Evolutionary conservation across 2,329 filamentous ascomycete genomes (phyloP), one percentile per base, ranked within the genome.

Genomic region (Fusarium pilosicola): DNA sequence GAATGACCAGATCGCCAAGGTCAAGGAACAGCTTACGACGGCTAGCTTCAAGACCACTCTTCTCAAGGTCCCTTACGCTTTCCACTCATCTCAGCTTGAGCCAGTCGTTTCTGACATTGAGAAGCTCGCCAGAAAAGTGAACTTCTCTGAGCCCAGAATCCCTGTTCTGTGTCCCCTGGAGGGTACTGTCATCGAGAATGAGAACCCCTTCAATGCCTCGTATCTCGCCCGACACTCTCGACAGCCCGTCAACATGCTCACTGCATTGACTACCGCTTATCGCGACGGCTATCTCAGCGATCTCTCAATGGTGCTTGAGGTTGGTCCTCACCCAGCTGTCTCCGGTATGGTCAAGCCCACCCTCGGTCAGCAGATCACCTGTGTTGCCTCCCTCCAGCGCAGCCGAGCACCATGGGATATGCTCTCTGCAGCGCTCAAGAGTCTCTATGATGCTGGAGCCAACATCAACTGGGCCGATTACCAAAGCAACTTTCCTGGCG

Each of bases 71-170:
- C 76, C 81, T 0, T 83, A 81, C 41, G 84, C 80, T 0, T 83
- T 84, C 46, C 81, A 84, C 49, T 83, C 81, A 0, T 76, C 78
- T 1, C 81, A 84, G 63, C 78, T 83, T 15, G 82, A 84, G 26
- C 67, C 79, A 0, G 85, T 87, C 14, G 79, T 86, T 12, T 83
- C 86, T 6, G 82, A 88, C 6, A 85, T 91, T n/a, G 83, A 86
- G 38, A 55, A 45, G 7, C 20, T 74, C 0, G 75, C 74, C 1
- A 44, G 41, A 1, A 66, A 52, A 1, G 75, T 71, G 0, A 49
- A 42, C 1, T 77, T 75, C 26, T 67, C 65, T 1, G 18, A 52
- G 2, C 71, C 65, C 17, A 45, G 3, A 0, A 63, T 77, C 0
- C 73, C 74, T 0, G 56, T 77, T 1, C 14, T 76, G 0, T 75